Percentiles rank a stretch among this genome's conserved stretches.
These are phyloP conservation scores for Phytopythium aichiense DNA, from an alignment of 352 stramenopile species.

Conservation along the genomic window DNA sequence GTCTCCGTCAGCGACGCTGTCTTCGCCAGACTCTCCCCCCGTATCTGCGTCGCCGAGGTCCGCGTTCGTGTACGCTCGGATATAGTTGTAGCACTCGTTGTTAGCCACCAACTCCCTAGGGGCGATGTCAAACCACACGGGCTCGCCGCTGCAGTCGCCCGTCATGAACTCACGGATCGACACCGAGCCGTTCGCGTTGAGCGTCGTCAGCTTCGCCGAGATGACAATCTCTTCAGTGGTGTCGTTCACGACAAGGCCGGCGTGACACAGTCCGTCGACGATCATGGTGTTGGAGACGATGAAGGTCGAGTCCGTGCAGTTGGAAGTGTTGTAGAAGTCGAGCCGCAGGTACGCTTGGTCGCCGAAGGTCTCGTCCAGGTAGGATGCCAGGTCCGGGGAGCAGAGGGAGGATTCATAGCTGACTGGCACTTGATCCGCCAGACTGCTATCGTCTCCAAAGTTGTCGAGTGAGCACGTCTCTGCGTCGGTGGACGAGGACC, in stretches of 20 bases:
- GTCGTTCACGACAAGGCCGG: not conserved
- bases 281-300: not conserved
- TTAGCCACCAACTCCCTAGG: not conserved
- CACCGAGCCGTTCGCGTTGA: not conserved
- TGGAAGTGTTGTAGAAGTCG: conserved; percentile 1
- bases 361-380: not conserved
- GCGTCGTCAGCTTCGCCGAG: not conserved
- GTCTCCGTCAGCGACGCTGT: not conserved
- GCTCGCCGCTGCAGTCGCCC: not conserved
- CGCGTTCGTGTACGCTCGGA: not conserved
- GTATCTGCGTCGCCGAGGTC: not conserved
- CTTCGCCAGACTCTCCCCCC: not conserved
- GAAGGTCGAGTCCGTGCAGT: not conserved
- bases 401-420: not conserved
- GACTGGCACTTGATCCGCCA: not conserved
- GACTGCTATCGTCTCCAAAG: not conserved
- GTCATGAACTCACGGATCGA: not conserved
- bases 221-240: not conserved
- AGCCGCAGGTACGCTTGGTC: not conserved
- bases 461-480: not conserved
- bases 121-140: not conserved
- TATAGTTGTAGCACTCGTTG: not conserved
- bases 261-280: not conserved
- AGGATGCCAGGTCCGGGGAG: not conserved
- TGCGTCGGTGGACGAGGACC: not conserved